Conservation (phyloP, 805 yeast genomes). For the Spathaspora girioi region DNA sequence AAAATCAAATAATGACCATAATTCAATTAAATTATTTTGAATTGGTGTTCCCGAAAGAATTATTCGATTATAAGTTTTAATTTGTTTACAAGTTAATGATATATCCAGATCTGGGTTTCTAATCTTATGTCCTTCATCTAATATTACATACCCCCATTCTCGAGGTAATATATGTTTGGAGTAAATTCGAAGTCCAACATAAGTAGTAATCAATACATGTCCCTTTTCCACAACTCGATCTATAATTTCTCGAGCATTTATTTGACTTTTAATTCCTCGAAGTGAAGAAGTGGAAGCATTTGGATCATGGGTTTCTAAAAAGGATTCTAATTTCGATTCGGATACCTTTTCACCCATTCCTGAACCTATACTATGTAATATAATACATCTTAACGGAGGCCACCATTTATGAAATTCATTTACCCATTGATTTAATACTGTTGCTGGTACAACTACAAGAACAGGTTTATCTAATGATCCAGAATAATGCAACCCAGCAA, state of each 20-base stretch:
- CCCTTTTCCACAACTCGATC: conserved; percentile 64
- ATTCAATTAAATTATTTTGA: conserved; percentile 85
- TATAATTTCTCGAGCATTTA: conserved; percentile 46
- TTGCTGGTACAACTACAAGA: conserved; percentile 91
- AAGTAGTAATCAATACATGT: conserved; percentile 85
- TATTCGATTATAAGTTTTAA: conserved; percentile 79
- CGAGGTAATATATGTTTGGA: conserved; percentile 58
- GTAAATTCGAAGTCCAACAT: conserved; percentile 78
- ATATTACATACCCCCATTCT: conserved; percentile 84
- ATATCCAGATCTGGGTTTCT: conserved; percentile 91
- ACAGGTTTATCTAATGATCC: conserved; percentile 73
- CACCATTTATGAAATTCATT: conserved; percentile 96
- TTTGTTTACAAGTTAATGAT: conserved; percentile 77
- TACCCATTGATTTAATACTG: conserved; percentile 96
- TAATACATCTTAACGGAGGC: conserved; percentile 87
- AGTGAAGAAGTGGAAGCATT: conserved; percentile 13
- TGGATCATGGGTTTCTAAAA: conserved; percentile 44
- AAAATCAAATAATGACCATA: conserved; percentile 95
- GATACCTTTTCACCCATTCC: conserved; percentile 55
- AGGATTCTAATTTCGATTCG: conserved; percentile 50
- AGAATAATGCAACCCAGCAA: conserved; percentile 88
- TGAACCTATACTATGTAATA: conserved; percentile 87
- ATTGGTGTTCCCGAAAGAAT: conserved; percentile 96
- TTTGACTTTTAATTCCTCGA: conserved; percentile 26
- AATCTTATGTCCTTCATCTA: conserved; percentile 97